Evolutionary conservation across 768 basidiomycete species (phyloP).

Genomic region (Hemileccinum rubropunctum): DNA sequence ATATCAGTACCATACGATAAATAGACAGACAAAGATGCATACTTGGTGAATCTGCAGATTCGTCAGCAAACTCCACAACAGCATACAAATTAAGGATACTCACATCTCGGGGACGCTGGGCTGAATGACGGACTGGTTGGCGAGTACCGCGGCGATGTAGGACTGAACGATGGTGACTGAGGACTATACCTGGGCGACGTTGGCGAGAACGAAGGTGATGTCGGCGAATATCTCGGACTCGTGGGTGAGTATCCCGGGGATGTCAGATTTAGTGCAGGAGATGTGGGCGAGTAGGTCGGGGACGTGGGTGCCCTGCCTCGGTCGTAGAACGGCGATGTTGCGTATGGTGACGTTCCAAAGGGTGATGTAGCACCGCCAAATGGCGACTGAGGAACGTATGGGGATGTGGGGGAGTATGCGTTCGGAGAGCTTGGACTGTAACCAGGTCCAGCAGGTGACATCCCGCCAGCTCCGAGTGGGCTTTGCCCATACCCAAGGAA

Average conservation of each 20-base stretch:
- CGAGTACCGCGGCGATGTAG: constrained; percentile 86
- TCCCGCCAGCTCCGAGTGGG: constrained; percentile 77
- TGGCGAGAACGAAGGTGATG: constrained; percentile 81
- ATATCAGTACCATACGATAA: constrained; percentile 23
- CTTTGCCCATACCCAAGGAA: constrained; percentile 83
- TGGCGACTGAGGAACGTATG: constrained; percentile 83
- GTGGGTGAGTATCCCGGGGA: constrained; percentile 70
- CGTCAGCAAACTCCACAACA: not conserved
- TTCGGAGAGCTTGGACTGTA: constrained; percentile 94
- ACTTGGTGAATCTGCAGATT: constrained; percentile 71
- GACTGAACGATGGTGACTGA: constrained; percentile 87
- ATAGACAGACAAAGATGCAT: constrained; percentile 35
- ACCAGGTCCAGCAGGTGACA: constrained; percentile 85
- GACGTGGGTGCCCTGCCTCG: constrained; percentile 65
- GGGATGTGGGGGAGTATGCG: constrained; percentile 85
- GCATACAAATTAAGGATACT: constrained; percentile 29
- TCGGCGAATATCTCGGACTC: constrained; percentile 83
- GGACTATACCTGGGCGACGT: constrained; percentile 85
- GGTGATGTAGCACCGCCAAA: constrained; percentile 82
- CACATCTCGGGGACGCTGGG: constrained; percentile 89
- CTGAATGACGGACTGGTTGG: constrained; percentile 91
- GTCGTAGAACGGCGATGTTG: constrained; percentile 82
- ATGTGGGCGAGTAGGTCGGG: constrained; percentile 87
- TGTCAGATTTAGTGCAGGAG: constrained; percentile 76
- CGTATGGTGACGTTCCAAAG: constrained; percentile 76